Percentiles rank a stretch among this genome's conserved stretches.
Conservation (phyloP, 192 early-diverging fungal genomes). For the Funneliformis geosporum region DNA sequence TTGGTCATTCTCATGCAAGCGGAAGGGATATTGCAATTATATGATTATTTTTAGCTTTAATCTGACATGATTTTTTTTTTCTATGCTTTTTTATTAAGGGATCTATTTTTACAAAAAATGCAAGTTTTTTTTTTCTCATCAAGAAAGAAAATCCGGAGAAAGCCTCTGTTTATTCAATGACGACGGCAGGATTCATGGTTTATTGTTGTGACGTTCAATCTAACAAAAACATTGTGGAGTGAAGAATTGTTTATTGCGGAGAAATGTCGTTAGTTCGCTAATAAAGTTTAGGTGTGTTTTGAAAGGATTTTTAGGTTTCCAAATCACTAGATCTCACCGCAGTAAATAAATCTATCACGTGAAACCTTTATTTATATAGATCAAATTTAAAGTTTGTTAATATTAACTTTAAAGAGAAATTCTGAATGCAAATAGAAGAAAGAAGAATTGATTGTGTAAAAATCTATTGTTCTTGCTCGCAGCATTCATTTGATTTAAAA, state of each 20-base stretch:
- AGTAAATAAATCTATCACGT: not conserved
- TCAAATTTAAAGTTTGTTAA: not conserved
- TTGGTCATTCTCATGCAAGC: not conserved
- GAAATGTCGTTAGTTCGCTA: not conserved
- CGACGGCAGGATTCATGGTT: too few species aligned
- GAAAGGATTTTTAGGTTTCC: too few species aligned
- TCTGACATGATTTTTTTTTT: too few species aligned
- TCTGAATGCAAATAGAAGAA: not conserved
- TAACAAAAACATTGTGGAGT: not conserved
- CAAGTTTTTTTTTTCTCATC: not conserved
- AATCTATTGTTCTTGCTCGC: not conserved
- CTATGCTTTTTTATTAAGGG: too few species aligned
- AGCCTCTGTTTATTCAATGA: not conserved
- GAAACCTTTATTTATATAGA: not conserved
- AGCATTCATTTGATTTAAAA: not conserved
- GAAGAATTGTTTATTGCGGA: not conserved
- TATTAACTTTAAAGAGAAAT: not conserved
- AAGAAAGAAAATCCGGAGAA: not conserved
- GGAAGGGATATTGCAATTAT: too few species aligned
- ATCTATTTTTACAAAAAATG: not conserved
- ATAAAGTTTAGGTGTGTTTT: not conserved
- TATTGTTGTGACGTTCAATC: not conserved
- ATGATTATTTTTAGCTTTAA: not conserved
- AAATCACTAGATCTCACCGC: too few species aligned
- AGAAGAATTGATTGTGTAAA: not conserved